A percentile compares a stretch with the other conserved stretches of the same genome.
phyloP scores from a whole-genome alignment of 768 basidiomycete genomes.

The Trametes cinnabarina region DNA sequence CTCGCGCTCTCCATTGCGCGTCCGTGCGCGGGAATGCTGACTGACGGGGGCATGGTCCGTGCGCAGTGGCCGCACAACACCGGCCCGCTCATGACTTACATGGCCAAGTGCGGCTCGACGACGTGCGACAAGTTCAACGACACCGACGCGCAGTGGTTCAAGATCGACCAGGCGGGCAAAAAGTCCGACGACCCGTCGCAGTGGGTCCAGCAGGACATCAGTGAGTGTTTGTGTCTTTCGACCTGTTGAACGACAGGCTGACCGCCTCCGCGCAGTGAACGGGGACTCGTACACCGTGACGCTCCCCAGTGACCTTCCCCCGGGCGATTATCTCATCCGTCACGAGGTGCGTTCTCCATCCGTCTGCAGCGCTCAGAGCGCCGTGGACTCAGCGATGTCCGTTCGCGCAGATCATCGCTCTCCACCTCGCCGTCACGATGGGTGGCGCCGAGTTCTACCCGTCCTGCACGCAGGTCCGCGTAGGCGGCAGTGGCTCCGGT shows the following conservation, averaged over 20 bases:
- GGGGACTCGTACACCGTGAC: constrained; percentile 31
- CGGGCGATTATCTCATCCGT: constrained; percentile 75
- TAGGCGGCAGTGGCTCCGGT: constrained; percentile 55
- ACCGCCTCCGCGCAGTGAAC: constrained; percentile 16
- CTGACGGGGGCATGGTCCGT: neutral
- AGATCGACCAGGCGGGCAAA: constrained; percentile 38
- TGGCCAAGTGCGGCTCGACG: constrained; percentile 58
- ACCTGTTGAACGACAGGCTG: neutral
- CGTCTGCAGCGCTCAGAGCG: neutral
- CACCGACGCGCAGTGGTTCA: constrained; percentile 68
- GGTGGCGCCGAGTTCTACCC: constrained; percentile 84
- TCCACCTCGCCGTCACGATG: constrained; percentile 55
- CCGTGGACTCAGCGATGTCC: neutral
- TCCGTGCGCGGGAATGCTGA: neutral
- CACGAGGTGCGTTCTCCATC: constrained; percentile 47
- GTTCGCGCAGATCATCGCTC: constrained; percentile 53
- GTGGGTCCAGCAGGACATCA: constrained; percentile 31
- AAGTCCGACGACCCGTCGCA: constrained; percentile 19
- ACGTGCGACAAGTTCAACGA: constrained; percentile 61
- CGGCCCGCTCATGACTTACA: constrained; percentile 72
- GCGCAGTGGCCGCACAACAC: constrained; percentile 51
- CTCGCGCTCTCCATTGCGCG: neutral
- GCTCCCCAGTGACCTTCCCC: constrained; percentile 45
- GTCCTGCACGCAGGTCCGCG: constrained; percentile 53
- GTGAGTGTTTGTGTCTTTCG: neutral